Evolutionary conservation across 306 rosid species (phyloP), one percentile per base, ranked within the genome.

Genomic region (Cicer cuneatum): DNA sequence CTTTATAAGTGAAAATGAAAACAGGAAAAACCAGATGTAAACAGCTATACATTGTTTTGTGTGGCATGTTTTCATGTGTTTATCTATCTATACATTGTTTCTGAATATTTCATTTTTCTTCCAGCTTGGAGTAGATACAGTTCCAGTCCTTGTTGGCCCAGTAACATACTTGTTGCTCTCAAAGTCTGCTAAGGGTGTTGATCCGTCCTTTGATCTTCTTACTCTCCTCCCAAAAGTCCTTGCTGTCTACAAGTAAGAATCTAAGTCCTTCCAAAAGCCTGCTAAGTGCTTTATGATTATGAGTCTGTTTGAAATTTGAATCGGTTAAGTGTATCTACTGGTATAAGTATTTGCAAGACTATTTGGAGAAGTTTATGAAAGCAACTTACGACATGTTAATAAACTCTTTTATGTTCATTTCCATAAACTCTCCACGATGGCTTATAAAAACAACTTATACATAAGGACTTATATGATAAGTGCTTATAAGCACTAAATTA

Each of bases 71-170:
- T 56, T 74, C 14, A 10, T 18, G 45, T 37, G 56, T 68, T 62
- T 39, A 39, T 68, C 24, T 5, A 18, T 48, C n/a, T 19, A 14
- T 24, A 43, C 14, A 6, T 29, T 54, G 73, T 35, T 47, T n/a
- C 14, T 74, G 66, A 78, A 54, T 73, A 4, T 74, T 63, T 57
- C 10, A 37, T 54, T 70, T 74, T 21, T 78, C 61, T 71, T 77
- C 84, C 86, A 92, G 97, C 92, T 88, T 69, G 97, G 97, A 72
- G 86, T 92, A n/a, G 96, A 90, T 16, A 92, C 97, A 6, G 78
- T 92, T 68, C 97, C 97, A 7, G 90, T 89, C 81, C 89, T 92
- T 42, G 10, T 89, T 66, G 96, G 97, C 48, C 97, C 97, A 2
- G 96, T 92, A 69, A 82, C 97, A 19, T 92, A 92, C 88, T 83